phyloP scores from a whole-genome alignment of 345 rosid species.

The Melaleuca quinquenervia region DNA sequence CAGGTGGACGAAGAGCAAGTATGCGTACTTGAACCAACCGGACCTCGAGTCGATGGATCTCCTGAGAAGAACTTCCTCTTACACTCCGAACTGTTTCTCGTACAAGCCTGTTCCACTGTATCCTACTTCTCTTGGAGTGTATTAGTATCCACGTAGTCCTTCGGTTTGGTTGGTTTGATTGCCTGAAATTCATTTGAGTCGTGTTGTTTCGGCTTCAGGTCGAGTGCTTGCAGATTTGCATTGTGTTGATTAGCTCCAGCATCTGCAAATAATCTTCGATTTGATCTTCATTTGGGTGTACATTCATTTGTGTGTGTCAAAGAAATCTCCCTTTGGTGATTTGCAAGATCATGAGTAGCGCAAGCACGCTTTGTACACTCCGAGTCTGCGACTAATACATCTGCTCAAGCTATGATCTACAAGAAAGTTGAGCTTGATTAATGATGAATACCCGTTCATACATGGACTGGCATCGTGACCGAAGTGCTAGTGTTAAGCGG shows the following conservation, averaged over 20 bases:
- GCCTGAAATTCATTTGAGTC: background rate
- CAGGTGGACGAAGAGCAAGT: constrained; percentile 98
- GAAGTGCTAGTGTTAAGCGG: background rate
- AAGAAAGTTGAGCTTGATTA: background rate
- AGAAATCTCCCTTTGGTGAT: background rate
- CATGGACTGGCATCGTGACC: background rate
- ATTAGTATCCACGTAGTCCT: background rate
- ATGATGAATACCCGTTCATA: background rate
- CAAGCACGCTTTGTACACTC: background rate
- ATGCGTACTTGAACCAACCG: constrained; percentile 85
- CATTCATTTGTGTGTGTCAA: background rate
- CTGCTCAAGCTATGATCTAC: background rate
- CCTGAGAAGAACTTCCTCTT: constrained; percentile 35
- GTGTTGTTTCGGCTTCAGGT: background rate
- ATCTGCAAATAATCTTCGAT: background rate
- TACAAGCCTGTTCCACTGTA: constrained; percentile 48
- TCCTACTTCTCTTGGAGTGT: constrained; percentile 30
- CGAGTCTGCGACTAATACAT: background rate
- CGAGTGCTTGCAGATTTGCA: background rate
- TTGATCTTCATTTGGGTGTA: background rate
- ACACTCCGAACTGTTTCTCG: constrained; percentile 48
- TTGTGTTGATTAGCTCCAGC: too few species aligned
- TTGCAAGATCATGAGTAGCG: background rate
- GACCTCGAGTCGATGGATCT: constrained; percentile 36
- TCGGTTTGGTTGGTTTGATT: background rate